Base-by-base conservation (phyloP, 2,329 filamentous ascomycete genomes). In the Tolypocladium ovalisporum region DNA sequence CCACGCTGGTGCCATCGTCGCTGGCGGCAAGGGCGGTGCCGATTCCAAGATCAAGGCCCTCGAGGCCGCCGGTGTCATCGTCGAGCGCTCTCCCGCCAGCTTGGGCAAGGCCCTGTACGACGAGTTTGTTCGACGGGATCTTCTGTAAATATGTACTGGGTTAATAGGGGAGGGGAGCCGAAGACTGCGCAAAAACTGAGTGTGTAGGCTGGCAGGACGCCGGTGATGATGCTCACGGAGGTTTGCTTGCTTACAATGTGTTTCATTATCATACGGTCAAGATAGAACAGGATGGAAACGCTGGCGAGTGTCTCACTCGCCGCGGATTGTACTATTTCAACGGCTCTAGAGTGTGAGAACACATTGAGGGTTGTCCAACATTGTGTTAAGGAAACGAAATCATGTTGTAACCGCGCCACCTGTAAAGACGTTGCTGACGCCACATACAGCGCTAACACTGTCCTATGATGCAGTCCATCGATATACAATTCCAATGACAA, bases 11-110 rank as follows among this genome's bases (percentile, higher is more conserved):
- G 94, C 94, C 71, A 99, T 99, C 72, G 93, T 99, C 64, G 90
- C 89, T 65, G 94, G 94, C 68, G 94, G 94, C 68, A 97, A 97
- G 85, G 94, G 94, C 71, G 94, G 91, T 73, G 94, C 94, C 63
- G 91, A 97, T 79, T 95, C 90, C 72, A 99, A 99, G 88, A 99
- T 99, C 77, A 82, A 86, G 68, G 94, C 94, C 61, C 86, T 99
- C 60, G 89, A 97, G 81, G 82, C 83, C 63, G 94, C 94, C 62
- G 94, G 94, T 73, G 94, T 97, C 68, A 84, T 97, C 68, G 94
- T 99, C 65, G 93, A 97, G 86, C 87, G 90, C 75, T 96, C 90
- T 69, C 93, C 94, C 63, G 94, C 94, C 65, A 77, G 85, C 66
- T 84, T 99, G 67, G 94, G 94, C 73, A 97, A 96, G 84, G 88